Percentiles rank a stretch among this genome's conserved stretches.
Evolutionary conservation across 139 green algal genomes (phyloP).

Genomic region (Volvox reticuliferus): DNA sequence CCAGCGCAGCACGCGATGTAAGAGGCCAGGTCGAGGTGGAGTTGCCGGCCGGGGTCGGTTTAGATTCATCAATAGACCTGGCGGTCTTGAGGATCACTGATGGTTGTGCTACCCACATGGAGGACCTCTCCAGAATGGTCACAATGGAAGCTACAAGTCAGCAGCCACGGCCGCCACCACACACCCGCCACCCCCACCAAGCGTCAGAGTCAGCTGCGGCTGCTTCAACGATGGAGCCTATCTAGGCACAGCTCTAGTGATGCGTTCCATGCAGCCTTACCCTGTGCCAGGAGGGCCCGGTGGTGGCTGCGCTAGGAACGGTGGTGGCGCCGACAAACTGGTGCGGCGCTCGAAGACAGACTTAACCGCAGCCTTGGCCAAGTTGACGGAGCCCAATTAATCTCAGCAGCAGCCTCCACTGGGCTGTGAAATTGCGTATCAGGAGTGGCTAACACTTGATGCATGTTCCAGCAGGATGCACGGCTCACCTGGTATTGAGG

Average conservation of each 20-base stretch:
- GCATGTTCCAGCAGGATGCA: too few relatives aligned
- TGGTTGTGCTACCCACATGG: not conserved
- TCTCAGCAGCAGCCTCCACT: too few relatives aligned
- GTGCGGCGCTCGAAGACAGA: not conserved
- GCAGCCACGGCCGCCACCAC: not conserved
- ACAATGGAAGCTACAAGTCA: not conserved
- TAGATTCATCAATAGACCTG: not conserved
- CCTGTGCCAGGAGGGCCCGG: not conserved
- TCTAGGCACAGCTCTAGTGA: not conserved
- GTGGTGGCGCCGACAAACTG: not conserved
- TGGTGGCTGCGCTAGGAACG: not conserved
- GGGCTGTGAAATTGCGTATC: too few relatives aligned
- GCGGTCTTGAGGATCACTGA: not conserved
- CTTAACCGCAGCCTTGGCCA: not conserved
- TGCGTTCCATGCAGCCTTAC: not conserved
- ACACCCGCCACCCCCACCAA: too few relatives aligned
- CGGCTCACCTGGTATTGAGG: too few relatives aligned
- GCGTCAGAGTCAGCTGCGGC: too few relatives aligned
- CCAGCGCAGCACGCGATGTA: too few relatives aligned
- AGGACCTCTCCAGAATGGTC: not conserved
- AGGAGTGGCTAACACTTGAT: too few relatives aligned
- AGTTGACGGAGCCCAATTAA: not conserved
- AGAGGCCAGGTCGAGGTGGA: not conserved
- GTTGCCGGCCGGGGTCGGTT: not conserved
- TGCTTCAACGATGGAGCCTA: too few relatives aligned